Evolutionary conservation across 768 basidiomycete genomes (phyloP), one percentile per base, ranked within the genome.

Genomic region (Mrakia gelida): DNA sequence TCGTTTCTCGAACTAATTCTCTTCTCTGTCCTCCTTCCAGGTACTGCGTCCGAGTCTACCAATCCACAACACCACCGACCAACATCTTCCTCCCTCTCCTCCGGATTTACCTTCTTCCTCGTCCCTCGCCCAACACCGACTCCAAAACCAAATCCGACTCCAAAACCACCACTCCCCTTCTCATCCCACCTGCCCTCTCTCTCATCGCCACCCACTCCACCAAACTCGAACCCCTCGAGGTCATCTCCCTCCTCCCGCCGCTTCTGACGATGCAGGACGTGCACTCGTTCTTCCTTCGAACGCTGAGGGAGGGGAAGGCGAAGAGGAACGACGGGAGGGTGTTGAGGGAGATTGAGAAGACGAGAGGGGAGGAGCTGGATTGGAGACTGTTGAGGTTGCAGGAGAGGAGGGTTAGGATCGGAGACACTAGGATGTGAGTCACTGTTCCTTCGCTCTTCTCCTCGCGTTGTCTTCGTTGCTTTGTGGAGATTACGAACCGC

Each of bases 391-490:
- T 97, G 88, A 85, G 86, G 71, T 84, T 97, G 75, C 91, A 98
- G 85, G 87, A 89, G 68, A 90, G 89, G 82, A 87, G 92, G 75
- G 95, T 98, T 28, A 93, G 92, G 82, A 90, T 98, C 73, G 92
- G 92, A 0, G 95, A 98, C 83, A 91, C 90, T 82, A 88, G 97
- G 81, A 95, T 98, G 95, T 97, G 81, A 80, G 92, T 88, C 2
- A 4, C 3, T 13, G 41, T 56, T 16, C 41, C 59, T 61, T 38
- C 56, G 6, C 41, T 43, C 41, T 43, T n/a, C n/a, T n/a, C n/a
- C n/a, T n/a, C n/a, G n/a, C n/a, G n/a, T n/a, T n/a, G n/a, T 38
- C 8, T 38, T 3, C 38, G 8, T 38, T 8, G 38, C 4, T 38
- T 38, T 23, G 16, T 8, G 54, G 45, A 38, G 32, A 2, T 9